Conservation (phyloP, 208 protist genomes). For the Phytomonas sp. region DNA sequence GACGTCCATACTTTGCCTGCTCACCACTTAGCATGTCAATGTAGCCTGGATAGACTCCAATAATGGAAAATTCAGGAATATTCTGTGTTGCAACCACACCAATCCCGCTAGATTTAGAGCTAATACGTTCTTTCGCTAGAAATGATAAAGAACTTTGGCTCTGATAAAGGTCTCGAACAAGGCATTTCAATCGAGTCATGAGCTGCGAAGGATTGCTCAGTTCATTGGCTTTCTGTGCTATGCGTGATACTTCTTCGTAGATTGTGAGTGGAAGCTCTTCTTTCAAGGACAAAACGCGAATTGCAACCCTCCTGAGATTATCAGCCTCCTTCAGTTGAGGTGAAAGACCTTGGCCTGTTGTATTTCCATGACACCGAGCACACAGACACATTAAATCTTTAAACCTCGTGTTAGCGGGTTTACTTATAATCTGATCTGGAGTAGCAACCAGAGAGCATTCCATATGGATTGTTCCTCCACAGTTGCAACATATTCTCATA, state of each 20-base stretch:
- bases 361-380: conserved; percentile 40
- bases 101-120: conserved; percentile 44
- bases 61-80: conserved; percentile 64
- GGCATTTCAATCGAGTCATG: conserved; percentile 18
- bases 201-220: conserved; percentile 15
- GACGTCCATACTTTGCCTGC: conserved; percentile 63
- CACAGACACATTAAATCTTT: conserved; percentile 38
- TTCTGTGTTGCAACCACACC: conserved; percentile 53
- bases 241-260: conserved; percentile 4
- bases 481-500: conserved; percentile 76
- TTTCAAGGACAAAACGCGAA: conserved; percentile 29
- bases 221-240: conserved; percentile 14
- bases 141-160: conserved; percentile 28
- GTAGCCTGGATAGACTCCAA: conserved; percentile 83
- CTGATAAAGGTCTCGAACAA: conserved; percentile 50
- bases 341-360: neutral
- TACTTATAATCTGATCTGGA: conserved; percentile 45
- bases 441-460: conserved; percentile 40
- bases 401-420: conserved; percentile 49
- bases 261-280: conserved; percentile 39
- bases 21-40: conserved; percentile 56
- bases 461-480: conserved; percentile 44
- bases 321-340: conserved; percentile 16
- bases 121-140: conserved; percentile 27
- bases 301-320: conserved; percentile 30